phyloP scores from a whole-genome alignment of 2,329 filamentous ascomycete genomes.

The Metarhizium rileyi region DNA sequence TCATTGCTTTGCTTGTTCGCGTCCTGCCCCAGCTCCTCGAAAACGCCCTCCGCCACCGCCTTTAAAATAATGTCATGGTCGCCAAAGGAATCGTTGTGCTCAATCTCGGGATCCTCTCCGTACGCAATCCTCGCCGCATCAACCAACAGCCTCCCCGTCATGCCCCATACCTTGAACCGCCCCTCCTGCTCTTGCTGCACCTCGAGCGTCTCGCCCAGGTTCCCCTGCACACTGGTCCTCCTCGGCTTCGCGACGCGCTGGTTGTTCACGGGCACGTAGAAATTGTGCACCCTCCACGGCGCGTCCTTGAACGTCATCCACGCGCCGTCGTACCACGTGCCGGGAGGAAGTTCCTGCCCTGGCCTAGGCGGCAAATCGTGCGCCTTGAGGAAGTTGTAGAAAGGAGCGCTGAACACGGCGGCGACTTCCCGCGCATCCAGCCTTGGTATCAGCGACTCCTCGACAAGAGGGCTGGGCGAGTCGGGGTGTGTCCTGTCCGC shows the following conservation, averaged over 20 bases:
- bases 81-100: conserved; percentile 48
- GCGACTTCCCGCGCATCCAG: conserved; percentile 87
- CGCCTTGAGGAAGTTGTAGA: conserved; percentile 67
- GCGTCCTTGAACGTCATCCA: conserved; percentile 74
- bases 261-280: conserved; percentile 72
- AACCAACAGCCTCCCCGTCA: conserved; percentile 86
- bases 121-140: conserved; percentile 83
- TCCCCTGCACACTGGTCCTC: conserved; percentile 31
- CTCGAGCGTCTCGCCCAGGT: conserved; percentile 33
- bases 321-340: conserved; percentile 73
- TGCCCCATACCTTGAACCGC: conserved; percentile 82
- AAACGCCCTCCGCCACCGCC: conserved; percentile 35
- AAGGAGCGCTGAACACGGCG: conserved; percentile 83
- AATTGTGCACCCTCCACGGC: conserved; percentile 84
- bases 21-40: conserved; percentile 28
- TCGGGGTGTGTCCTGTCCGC: conserved; percentile 30
- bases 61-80: conserved; percentile 41
- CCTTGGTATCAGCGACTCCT: conserved; percentile 64
- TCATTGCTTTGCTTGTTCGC: conserved; percentile 20
- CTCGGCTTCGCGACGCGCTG: conserved; percentile 56
- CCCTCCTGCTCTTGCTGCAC: conserved; percentile 38
- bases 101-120: conserved; percentile 72
- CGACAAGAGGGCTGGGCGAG: conserved; percentile 37
- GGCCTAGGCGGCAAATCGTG: conserved; percentile 42
- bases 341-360: conserved; percentile 32